Evolutionary conservation across 192 early-diverging fungal genomes (phyloP).

Genomic region (Coemansia sp.): DNA sequence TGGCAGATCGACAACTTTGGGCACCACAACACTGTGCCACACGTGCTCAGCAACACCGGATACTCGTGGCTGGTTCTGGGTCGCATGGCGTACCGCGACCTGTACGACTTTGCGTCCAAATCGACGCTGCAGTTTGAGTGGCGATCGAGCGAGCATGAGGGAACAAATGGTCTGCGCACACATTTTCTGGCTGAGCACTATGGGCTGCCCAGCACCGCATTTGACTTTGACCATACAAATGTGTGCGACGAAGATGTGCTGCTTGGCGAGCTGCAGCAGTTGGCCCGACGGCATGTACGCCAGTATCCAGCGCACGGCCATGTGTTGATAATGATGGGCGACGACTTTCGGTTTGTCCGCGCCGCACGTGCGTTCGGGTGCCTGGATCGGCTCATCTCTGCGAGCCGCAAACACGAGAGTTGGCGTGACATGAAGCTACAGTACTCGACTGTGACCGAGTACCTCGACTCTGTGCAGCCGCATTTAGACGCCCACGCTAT

Average conservation of each 20-base stretch:
- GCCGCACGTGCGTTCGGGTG: conserved; percentile 32
- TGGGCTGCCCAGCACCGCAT: conserved; percentile 20
- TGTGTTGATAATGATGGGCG: conserved; percentile 49
- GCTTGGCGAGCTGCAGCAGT: conserved; percentile 17
- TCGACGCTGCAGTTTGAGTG: conserved; percentile 35
- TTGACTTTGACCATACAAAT: conserved; percentile 36
- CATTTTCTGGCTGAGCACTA: conserved; percentile 44
- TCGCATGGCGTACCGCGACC: conserved; percentile 42
- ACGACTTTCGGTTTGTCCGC: conserved; percentile 34
- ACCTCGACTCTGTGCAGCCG: conserved; percentile 18
- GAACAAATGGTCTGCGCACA: conserved; percentile 12
- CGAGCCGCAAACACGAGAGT: background rate
- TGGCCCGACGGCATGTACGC: conserved; percentile 21
- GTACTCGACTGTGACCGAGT: conserved; percentile 43
- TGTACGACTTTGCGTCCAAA: conserved; percentile 19
- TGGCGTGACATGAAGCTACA: conserved; percentile 15
- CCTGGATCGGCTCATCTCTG: conserved; percentile 27
- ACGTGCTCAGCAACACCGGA: conserved; percentile 35
- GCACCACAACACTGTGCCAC: conserved; percentile 23
- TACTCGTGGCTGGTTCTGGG: conserved; percentile 29
- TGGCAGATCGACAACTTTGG: conserved; percentile 54
- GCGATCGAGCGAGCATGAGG: conserved; percentile 15
- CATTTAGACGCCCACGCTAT: background rate
- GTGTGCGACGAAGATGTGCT: conserved; percentile 23
- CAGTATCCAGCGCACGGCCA: conserved; percentile 49